Base-by-base conservation (phyloP, 2,329 filamentous ascomycete genomes). In the Colletotrichum musicola region DNA sequence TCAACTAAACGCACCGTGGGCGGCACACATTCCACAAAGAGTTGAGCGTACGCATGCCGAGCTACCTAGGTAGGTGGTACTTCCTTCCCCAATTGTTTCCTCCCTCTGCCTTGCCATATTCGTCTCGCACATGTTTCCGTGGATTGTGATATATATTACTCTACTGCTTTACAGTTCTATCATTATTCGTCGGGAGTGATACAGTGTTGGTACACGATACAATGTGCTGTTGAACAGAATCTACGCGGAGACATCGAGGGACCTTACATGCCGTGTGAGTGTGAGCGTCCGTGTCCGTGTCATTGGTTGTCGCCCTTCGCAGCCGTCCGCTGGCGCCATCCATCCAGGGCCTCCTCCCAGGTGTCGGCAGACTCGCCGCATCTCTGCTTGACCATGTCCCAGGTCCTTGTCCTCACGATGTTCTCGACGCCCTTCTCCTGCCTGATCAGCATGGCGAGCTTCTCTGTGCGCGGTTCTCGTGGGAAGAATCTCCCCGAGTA, bases 401-500 rank as follows among this genome's bases (percentile, higher is more conserved):
- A 98, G 1, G 93, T 97, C 77, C 94, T 88, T 58, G 88, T 86
- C 72, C 96, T 87, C 59, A 99, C 88, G 62, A 97, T 96, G 64
- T 84, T 86, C 81, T 97, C 93, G 16, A 97, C 89, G 46, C 88
- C 88, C 75, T 89, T 87, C 81, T 97, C 93, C 76, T 93, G 92
- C 73, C 92, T 86, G 66, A 97, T 82, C 60, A 95, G 77, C 49
- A 85, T 86, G 10, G 94, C 94, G 69, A 99, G 79, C 56, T 87
- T 88, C 80, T 98, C 93, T 0, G 94, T 96, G 71, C 94, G 86
- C 14, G 93, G 86, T 81, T 98, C 94, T 59, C 85, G 82, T 0
- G 93, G 90, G 73, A 95, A 95, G 78, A 93, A 97, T 25, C 95
- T 85, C 6, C 85, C 92, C 10, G 92, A 95, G 77, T 99, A 99